Base-by-base conservation (phyloP, 805 yeast genomes). In the Starmerella floris region DNA sequence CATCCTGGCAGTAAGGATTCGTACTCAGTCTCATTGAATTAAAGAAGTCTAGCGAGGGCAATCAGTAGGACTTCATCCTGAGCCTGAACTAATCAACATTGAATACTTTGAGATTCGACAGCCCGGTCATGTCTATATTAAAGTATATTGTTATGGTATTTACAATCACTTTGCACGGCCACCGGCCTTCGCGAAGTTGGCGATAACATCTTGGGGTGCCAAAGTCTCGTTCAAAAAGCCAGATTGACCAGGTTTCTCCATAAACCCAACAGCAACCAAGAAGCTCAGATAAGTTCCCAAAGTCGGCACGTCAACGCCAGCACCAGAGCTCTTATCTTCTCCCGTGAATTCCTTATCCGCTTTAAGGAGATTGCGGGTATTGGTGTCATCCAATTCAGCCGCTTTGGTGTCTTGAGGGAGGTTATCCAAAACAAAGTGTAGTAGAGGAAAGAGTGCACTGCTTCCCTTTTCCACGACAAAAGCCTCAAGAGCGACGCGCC, bases 361-460 rank as follows among this genome's bases (percentile, higher is more conserved):
- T 44, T 63, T 65, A 58, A 91, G 72, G 0, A 87, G 71, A n/a
- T 60, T 59, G n/a, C 68, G 72, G 1, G 97, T 83, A 59, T 91
- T 87, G 4, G 69, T 41, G 53, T 93, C 98, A 56, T 87, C 95
- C 50, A 91, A 70, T 62, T 88, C 96, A 2, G 98, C 97, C 10
- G 98, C 97, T 62, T 77, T 82, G 26, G 97, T 82, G 59, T 77
- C 79, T 48, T 78, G 79, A 5, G 96, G 96, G 56, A 91, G 72
- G 58, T 87, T 79, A 56, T 85, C 98, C 52, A 93, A 69, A 13
- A 87, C 97, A 67, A 91, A 83, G 64, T 91, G 97, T 53, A 91
- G 68, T 54, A 91, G 69, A 45, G 99, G 98, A 66, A 76, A 91
- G 49, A 91, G 69, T 0, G 98, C 97, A 51, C 79, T 79, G 54